Base-by-base conservation (phyloP, 2,329 filamentous ascomycete genomes). In the Amylocarpus encephaloides region DNA sequence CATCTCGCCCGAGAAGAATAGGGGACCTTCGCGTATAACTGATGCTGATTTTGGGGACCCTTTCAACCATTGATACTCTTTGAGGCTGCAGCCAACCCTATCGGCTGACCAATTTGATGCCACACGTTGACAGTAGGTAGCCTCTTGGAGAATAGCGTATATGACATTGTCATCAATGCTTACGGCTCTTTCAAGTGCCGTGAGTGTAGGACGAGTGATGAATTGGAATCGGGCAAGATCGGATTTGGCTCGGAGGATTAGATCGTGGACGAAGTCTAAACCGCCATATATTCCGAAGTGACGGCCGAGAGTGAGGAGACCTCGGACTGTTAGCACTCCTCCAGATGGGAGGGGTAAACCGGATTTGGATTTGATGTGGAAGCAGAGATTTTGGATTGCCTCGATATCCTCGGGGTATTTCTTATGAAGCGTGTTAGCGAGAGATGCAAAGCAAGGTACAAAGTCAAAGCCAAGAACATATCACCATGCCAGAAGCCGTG, bases 1-100 rank as follows among this genome's bases (percentile, higher is more conserved):
- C 89, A 95, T 96, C 71, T 97, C 92, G 52, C 91, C 90, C 0
- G 88, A 89, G 70, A 96, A 95, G 67, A 79, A 86, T 18, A 93
- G 72, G 0, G 84, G 83, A 55, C 70, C 57, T 34, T 68, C 62
- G 15, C 73, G 61, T 46, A 72, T 68, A 19, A 63, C 61, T 2
- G 65, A 60, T 52, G 67, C 63, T 6, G 54, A 59, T 36, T 59
- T 55, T 3, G 63, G 62, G 3, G 58, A 54, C 13, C 51, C 55
- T 2, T 56, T 50, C 13, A 67, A 56, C 81, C 80, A 83, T 32
- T 68, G 59, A 57, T 76, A 83, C 29, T 70, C 58, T 2, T 68
- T 62, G 5, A 76, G 62, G 11, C 63, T 54, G 56, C 75, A 67
- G 57, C 85, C 75, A 47, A 90, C 70, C 2, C 83, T 75, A 35